Conservation (phyloP, 2,329 filamentous ascomycete genomes). For the Simplicillium aogashimaense region DNA sequence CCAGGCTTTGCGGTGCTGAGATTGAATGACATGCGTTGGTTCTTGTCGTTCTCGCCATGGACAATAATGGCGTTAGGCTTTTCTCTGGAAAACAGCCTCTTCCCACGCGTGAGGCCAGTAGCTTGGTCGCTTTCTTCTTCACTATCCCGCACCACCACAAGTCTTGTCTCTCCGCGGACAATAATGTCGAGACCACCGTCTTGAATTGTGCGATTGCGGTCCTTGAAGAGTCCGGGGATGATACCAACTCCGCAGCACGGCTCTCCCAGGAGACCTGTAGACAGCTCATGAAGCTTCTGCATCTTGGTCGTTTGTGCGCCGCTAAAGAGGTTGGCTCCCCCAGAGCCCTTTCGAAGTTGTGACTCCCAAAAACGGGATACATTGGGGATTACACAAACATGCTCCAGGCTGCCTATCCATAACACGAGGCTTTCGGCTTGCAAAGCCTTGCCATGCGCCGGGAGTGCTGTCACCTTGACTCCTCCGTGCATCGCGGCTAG, state of each 20-base stretch:
- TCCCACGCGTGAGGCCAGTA: slow-evolving; percentile 27
- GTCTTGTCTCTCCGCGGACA: slow-evolving; percentile 43
- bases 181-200: slow-evolving; percentile 40
- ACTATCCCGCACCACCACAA: slow-evolving; percentile 44
- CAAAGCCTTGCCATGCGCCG: slow-evolving; percentile 28
- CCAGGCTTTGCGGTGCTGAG: slow-evolving; percentile 34
- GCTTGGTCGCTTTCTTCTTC: slow-evolving; percentile 36
- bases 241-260: slow-evolving; percentile 42
- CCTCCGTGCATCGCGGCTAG: slow-evolving; percentile 42
- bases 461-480: slow-evolving; percentile 37
- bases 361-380: slow-evolving; percentile 50
- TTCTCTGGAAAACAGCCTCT: slow-evolving; percentile 25
- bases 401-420: slow-evolving; percentile 47
- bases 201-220: slow-evolving; percentile 10
- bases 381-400: slow-evolving; percentile 45
- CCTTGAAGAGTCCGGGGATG: slow-evolving; percentile 24
- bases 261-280: slow-evolving; percentile 45
- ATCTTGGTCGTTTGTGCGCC: slow-evolving; percentile 45
- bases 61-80: slow-evolving; percentile 45
- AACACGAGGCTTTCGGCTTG: slow-evolving; percentile 45
- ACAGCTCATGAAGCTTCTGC: slow-evolving; percentile 43
- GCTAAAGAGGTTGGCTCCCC: slow-evolving; percentile 44
- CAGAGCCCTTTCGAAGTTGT: slow-evolving; percentile 41
- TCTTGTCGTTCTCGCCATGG: slow-evolving; percentile 31
- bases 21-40: slow-evolving; percentile 35